Evolutionary conservation across 2,329 filamentous ascomycete genomes (phyloP).

Genomic region (Atkinsonella texensis): DNA sequence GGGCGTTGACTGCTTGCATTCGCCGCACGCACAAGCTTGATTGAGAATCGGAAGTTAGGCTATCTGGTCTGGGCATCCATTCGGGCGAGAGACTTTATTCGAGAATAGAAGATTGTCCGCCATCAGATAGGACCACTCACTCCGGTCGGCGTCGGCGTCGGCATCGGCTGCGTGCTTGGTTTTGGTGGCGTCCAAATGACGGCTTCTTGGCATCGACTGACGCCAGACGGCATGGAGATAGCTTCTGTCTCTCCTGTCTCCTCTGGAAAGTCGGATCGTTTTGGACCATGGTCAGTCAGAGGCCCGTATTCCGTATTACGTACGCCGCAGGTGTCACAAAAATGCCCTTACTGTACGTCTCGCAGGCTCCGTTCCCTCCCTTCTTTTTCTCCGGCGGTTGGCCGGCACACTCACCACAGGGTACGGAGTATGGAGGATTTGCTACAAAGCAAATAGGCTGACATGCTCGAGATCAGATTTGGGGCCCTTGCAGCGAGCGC

Average conservation of each 20-base stretch:
- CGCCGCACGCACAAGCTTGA: not conserved
- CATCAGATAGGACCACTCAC: too few species aligned
- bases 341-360: not conserved
- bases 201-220: not conserved
- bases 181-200: not conserved
- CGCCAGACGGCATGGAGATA: not conserved
- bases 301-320: not conserved
- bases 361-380: not conserved
- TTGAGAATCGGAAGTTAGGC: too few species aligned
- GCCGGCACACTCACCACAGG: too few species aligned
- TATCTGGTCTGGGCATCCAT: too few species aligned
- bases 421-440: not conserved
- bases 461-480: not conserved
- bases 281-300: not conserved
- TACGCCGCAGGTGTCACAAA: not conserved
- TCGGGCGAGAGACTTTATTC: not conserved
- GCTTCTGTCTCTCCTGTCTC: not conserved
- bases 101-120: not conserved
- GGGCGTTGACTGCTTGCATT: not conserved
- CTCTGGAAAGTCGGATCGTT: not conserved
- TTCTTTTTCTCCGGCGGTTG: too few species aligned
- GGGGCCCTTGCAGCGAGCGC: not conserved
- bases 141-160: too few species aligned
- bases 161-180: not conserved
- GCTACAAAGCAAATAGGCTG: not conserved